phyloP scores from a whole-genome alignment of 2,329 filamentous ascomycete genomes.

The Ascochyta clinopodiicola region DNA sequence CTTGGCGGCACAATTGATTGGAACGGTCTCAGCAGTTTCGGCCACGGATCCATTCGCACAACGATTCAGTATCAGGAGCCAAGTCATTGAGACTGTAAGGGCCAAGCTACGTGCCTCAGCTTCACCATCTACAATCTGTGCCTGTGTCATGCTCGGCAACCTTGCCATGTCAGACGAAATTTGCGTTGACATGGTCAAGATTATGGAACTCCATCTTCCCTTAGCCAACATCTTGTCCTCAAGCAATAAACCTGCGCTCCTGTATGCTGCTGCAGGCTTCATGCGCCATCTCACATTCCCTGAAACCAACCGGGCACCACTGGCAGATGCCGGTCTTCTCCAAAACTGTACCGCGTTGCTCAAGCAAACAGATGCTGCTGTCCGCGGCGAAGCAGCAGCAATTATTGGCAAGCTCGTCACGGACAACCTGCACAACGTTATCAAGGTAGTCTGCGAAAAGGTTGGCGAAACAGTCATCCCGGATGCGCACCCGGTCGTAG shows the following conservation, averaged over 20 bases:
- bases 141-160: conserved; percentile 49
- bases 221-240: conserved; percentile 38
- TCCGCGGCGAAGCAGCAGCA: conserved; percentile 45
- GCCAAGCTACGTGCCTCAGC: conserved; percentile 30
- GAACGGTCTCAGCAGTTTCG: conserved; percentile 41
- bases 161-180: conserved; percentile 45
- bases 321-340: conserved; percentile 43
- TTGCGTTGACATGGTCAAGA: conserved; percentile 45
- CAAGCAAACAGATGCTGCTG: conserved; percentile 35
- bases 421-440: conserved; percentile 40
- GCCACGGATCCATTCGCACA: conserved; percentile 43
- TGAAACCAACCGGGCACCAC: conserved; percentile 35
- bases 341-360: conserved; percentile 40
- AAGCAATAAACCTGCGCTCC: conserved; percentile 36
- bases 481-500: conserved; percentile 17
- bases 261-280: conserved; percentile 47
- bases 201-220: conserved; percentile 38
- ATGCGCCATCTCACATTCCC: conserved; percentile 48
- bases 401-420: conserved; percentile 45
- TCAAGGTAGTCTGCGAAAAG: conserved; percentile 35
- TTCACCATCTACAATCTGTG: conserved; percentile 41
- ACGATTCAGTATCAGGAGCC: conserved; percentile 33
- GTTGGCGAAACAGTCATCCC: conserved; percentile 21
- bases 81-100: conserved; percentile 36
- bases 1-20: conserved; percentile 42